phyloP scores from a whole-genome alignment of 148 eudicot species.

The Nepenthes mirabilis region DNA sequence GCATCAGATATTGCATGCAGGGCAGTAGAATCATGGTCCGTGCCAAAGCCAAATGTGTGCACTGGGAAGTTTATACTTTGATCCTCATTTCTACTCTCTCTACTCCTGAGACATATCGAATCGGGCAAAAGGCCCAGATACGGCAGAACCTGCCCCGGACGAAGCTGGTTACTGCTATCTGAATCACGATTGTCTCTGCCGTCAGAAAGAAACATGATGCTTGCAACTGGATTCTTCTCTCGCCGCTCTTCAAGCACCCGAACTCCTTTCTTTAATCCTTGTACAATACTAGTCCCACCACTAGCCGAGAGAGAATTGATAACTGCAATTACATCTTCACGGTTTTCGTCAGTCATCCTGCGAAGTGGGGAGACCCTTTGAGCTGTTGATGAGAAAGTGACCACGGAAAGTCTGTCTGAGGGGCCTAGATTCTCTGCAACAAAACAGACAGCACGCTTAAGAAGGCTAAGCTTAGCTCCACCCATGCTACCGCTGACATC shows the following conservation, averaged over 20 bases:
- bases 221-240: constrained; percentile 26
- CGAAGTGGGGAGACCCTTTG: constrained; percentile 19
- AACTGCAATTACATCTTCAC: constrained; percentile 10
- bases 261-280: constrained; percentile 21
- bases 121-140: constrained; percentile 5
- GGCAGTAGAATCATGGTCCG: constrained; percentile 26
- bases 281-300: constrained; percentile 27
- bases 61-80: constrained; percentile 15
- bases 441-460: constrained; percentile 28
- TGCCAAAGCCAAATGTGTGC: constrained; percentile 36
- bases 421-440: constrained; percentile 29
- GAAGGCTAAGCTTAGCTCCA: constrained; percentile 22
- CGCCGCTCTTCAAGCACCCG: constrained; percentile 23
- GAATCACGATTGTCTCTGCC: constrained; percentile 23
- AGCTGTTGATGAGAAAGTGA: constrained; percentile 19
- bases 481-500: constrained; percentile 37
- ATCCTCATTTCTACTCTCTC: background rate
- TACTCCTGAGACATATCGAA: constrained; percentile 12
- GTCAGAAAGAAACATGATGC: constrained; percentile 32
- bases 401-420: constrained; percentile 20
- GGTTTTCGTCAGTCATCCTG: constrained; percentile 23
- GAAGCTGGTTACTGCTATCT: constrained; percentile 1
- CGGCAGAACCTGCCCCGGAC: background rate
- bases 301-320: constrained; percentile 13
- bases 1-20: constrained; percentile 28